Conservation (phyloP, 495 filamentous ascomycete genomes). For the Penicillium longicatenatum region DNA sequence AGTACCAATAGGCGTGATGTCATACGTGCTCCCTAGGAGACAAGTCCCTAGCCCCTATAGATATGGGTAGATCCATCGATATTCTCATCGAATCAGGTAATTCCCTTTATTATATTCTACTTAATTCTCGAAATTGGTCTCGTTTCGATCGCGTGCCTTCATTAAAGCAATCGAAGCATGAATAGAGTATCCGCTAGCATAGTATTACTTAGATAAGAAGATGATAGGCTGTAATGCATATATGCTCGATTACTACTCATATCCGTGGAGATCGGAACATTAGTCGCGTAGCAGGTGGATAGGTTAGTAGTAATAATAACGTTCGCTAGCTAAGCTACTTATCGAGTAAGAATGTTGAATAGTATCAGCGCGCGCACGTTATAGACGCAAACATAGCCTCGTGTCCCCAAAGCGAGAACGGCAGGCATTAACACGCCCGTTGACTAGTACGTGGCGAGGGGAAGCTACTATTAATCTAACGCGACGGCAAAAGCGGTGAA, state of each 20-base stretch:
- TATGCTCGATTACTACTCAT: background rate
- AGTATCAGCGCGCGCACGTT: background rate
- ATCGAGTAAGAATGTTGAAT: background rate
- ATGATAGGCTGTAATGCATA: background rate
- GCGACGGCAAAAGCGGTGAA: background rate
- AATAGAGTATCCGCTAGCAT: background rate
- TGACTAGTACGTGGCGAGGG: background rate
- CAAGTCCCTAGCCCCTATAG: background rate
- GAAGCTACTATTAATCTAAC: background rate
- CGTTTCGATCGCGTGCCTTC: background rate
- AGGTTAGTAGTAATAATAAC: background rate
- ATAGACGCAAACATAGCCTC: background rate
- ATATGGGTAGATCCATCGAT: background rate
- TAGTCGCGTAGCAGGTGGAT: background rate
- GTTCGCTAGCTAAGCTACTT: background rate
- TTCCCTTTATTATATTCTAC: background rate
- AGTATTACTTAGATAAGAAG: background rate
- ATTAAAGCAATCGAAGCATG: background rate
- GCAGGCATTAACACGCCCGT: background rate
- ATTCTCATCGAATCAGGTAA: background rate
- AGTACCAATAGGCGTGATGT: background rate
- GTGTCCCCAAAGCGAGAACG: background rate
- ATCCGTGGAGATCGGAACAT: background rate
- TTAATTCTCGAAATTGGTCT: background rate
- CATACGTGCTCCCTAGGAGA: background rate